A percentile compares a stretch with the other conserved stretches of the same genome.
phyloP scores from a whole-genome alignment of 2,329 filamentous ascomycete genomes.

The Catunica adiposa region DNA sequence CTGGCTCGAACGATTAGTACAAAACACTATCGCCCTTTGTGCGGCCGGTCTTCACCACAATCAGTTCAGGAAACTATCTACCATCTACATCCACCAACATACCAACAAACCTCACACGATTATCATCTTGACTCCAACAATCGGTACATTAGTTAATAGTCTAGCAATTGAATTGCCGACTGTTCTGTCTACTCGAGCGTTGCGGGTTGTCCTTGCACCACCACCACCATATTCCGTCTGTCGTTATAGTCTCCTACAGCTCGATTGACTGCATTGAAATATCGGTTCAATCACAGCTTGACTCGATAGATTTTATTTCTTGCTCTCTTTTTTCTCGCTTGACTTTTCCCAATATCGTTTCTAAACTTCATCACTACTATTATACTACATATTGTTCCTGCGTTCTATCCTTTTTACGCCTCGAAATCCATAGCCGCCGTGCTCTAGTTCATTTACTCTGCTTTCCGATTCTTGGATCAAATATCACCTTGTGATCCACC shows the following conservation, averaged over 20 bases:
- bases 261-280: not conserved
- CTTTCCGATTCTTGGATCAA: not conserved
- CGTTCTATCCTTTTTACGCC: not conserved
- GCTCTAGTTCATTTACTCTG: constrained; percentile 3
- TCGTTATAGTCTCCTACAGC: not conserved
- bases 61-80: not conserved
- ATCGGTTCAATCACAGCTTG: not conserved
- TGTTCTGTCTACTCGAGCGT: not conserved
- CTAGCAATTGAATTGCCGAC: too few relatives aligned
- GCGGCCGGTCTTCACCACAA: not conserved
- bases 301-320: not conserved
- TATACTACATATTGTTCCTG: constrained; percentile 1
- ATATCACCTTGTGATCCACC: not conserved
- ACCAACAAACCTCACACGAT: not conserved
- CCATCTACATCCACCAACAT: not conserved
- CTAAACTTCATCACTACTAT: not conserved
- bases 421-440: constrained; percentile 5
- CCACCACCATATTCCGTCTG: not conserved
- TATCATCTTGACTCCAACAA: not conserved
- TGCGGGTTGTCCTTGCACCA: not conserved
- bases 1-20: not conserved
- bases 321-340: constrained; percentile 4
- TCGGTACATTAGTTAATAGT: too few relatives aligned
- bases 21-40: not conserved
- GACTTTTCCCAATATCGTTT: not conserved